Percentiles rank a stretch among this genome's conserved stretches.
phyloP scores from a whole-genome alignment of 2,329 filamentous ascomycete genomes.

The Thelonectria olida region DNA sequence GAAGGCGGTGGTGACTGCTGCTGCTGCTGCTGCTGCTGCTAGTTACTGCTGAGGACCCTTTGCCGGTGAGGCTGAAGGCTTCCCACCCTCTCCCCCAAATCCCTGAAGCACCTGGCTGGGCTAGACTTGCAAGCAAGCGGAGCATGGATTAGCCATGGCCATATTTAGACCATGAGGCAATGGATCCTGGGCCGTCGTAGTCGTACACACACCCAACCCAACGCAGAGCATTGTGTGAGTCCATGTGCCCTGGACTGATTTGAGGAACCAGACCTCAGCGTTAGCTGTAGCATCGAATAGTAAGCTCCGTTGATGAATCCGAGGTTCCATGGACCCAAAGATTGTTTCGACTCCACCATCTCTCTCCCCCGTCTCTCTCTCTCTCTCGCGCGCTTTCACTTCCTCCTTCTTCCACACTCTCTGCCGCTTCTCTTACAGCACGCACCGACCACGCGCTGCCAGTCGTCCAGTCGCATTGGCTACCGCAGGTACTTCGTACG shows the following conservation, averaged over 20 bases:
- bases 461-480: background rate
- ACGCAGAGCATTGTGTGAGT: background rate
- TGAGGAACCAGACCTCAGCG: too few relatives aligned
- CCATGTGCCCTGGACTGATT: background rate
- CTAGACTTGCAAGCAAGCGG: background rate
- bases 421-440: too few relatives aligned
- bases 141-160: background rate
- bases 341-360: background rate
- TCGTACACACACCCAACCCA: too few relatives aligned
- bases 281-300: background rate
- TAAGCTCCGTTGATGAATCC: background rate
- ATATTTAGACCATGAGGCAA: constrained; percentile 6
- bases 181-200: background rate
- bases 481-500: background rate
- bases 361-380: background rate
- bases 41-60: background rate
- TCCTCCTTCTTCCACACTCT: background rate
- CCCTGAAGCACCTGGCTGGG: constrained; percentile 6
- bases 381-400: background rate
- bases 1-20: background rate
- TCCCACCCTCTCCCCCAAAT: too few relatives aligned
- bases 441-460: background rate
- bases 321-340: background rate
- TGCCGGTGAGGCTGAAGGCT: background rate
- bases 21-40: background rate